These are phyloP conservation scores for Microbotryomycetes sp. DNA, from an alignment of 1,284 basidiomycete species.

Conservation along the genomic window DNA sequence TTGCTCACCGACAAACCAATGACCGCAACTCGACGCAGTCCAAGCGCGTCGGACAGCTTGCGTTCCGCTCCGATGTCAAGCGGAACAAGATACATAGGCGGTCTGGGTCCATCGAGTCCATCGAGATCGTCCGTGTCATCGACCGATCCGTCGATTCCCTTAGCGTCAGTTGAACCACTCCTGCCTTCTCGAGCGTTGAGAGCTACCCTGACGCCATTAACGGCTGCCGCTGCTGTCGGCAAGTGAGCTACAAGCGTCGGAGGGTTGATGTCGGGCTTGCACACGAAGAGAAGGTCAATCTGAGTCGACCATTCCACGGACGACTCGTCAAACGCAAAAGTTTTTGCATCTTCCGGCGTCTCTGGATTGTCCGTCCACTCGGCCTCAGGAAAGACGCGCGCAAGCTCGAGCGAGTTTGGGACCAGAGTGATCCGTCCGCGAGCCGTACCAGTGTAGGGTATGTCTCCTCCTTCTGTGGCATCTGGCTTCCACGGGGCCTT, in stretches of 20 bases:
- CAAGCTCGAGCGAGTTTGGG: too few species aligned
- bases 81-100: constrained; percentile 50
- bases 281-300: constrained; percentile 32
- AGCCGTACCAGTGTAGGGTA: too few species aligned
- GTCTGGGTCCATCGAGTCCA: background rate
- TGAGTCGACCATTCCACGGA: background rate
- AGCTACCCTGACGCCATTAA: constrained; percentile 28
- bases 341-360: too few species aligned
- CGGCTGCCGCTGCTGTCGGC: constrained; percentile 30
- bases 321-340: too few species aligned
- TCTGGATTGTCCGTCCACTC: too few species aligned
- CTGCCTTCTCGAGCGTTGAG: background rate
- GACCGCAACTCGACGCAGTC: constrained; percentile 62
- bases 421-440: too few species aligned
- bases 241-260: constrained; percentile 35
- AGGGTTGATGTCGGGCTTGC: constrained; percentile 36
- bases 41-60: constrained; percentile 57
- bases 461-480: too few species aligned
- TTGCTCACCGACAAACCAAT: constrained; percentile 58
- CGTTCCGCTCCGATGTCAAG: constrained; percentile 65
- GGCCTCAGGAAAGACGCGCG: too few species aligned
- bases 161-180: background rate
- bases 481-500: background rate
- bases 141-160: background rate
- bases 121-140: background rate